A percentile compares a stretch with the other conserved stretches of the same genome.
These are phyloP conservation scores for Antrodiella citrinella DNA, from an alignment of 768 basidiomycete genomes.

Conservation along the genomic window DNA sequence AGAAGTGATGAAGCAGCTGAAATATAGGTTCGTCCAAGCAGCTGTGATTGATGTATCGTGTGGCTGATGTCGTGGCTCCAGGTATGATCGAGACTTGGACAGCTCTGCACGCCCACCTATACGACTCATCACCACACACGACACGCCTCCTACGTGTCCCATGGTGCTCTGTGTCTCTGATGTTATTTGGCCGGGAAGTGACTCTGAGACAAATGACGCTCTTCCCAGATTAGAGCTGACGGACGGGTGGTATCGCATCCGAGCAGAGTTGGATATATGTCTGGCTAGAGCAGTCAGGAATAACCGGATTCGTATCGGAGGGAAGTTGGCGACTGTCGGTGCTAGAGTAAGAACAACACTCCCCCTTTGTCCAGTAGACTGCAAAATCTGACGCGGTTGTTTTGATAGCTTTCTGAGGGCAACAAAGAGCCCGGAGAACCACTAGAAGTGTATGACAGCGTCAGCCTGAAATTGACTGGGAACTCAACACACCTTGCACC, in stretches of 20 bases:
- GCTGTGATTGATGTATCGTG: background rate
- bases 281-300: slow-evolving; percentile 61
- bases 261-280: slow-evolving; percentile 66
- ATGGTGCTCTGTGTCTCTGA: slow-evolving; percentile 82
- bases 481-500: slow-evolving; percentile 82
- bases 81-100: slow-evolving; percentile 86
- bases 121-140: slow-evolving; percentile 74
- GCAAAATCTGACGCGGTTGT: background rate
- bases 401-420: slow-evolving; percentile 54
- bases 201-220: slow-evolving; percentile 24
- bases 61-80: slow-evolving; percentile 24
- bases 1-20: slow-evolving; percentile 74
- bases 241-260: slow-evolving; percentile 93
- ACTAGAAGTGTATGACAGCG: slow-evolving; percentile 68
- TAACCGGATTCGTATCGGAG: slow-evolving; percentile 64
- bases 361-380: slow-evolving; percentile 1
- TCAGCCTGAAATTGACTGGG: slow-evolving; percentile 59
- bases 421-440: slow-evolving; percentile 75
- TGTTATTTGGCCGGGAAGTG: slow-evolving; percentile 49
- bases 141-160: slow-evolving; percentile 69
- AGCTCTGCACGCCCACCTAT: slow-evolving; percentile 72
- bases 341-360: slow-evolving; percentile 52
- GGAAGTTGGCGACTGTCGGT: slow-evolving; percentile 76
- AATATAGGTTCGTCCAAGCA: slow-evolving; percentile 58
- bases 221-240: slow-evolving; percentile 79